phyloP scores from a whole-genome alignment of 352 stramenopile genomes.

The Phytophthora nicotianae region DNA sequence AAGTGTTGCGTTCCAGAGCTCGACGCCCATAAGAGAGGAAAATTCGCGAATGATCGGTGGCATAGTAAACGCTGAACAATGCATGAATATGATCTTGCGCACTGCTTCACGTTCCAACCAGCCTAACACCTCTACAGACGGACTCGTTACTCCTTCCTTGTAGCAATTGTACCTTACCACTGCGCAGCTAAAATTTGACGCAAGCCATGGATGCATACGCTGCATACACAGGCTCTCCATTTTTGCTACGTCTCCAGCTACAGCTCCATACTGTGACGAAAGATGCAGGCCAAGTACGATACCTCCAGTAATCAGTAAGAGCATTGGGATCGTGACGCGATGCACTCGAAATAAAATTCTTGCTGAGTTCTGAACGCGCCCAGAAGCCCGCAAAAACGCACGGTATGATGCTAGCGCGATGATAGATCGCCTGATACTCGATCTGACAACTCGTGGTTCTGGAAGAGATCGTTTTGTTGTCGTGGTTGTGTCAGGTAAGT shows the following conservation, averaged over 20 bases:
- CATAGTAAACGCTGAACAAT: constrained; percentile 49
- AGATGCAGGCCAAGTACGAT: constrained; percentile 15
- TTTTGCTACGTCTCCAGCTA: not conserved
- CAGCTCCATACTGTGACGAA: not conserved
- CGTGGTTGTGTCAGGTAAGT: not conserved
- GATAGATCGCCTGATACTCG: not conserved
- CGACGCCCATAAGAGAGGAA: constrained; percentile 48
- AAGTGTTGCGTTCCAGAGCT: constrained; percentile 65
- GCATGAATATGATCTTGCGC: constrained; percentile 46
- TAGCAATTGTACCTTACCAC: constrained; percentile 50
- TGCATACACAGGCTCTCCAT: constrained; percentile 33
- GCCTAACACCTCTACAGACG: not conserved
- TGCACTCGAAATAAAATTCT: constrained; percentile 4
- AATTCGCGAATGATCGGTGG: constrained; percentile 38
- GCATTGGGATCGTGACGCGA: constrained; percentile 30
- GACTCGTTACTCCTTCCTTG: constrained; percentile 14
- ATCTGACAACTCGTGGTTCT: not conserved
- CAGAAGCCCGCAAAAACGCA: not conserved
- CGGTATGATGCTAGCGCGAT: not conserved
- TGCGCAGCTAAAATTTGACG: constrained; percentile 37
- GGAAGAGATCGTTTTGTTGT: not conserved
- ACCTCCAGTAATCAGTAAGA: constrained; percentile 14
- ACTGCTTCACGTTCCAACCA: constrained; percentile 31
- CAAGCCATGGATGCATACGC: constrained; percentile 45
- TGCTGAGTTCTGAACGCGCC: not conserved